phyloP scores from a whole-genome alignment of 1,139 yeast genomes.

The Hyphopichia fennica region DNA sequence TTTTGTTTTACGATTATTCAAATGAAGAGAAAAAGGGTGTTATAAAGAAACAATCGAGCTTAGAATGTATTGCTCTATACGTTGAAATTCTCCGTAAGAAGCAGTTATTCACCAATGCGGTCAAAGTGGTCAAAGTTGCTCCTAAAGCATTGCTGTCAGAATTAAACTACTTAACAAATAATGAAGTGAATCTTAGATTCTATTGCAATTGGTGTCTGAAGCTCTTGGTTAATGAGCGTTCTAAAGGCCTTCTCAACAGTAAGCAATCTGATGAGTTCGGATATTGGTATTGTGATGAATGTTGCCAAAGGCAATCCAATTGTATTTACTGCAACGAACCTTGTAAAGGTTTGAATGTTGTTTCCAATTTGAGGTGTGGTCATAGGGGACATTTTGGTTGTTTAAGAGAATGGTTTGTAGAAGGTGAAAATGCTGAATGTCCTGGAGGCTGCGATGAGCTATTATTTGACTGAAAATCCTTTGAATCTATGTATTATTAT shows the following conservation, averaged over 20 bases:
- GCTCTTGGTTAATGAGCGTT: slow-evolving; percentile 62
- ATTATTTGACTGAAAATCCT: not conserved
- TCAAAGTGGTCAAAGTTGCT: slow-evolving; percentile 53
- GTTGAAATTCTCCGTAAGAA: slow-evolving; percentile 56
- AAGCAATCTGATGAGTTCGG: slow-evolving; percentile 46
- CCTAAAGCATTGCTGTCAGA: slow-evolving; percentile 36
- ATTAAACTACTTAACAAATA: slow-evolving; percentile 47
- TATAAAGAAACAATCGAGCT: slow-evolving; percentile 24
- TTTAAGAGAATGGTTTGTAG: slow-evolving; percentile 73
- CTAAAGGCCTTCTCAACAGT: slow-evolving; percentile 46
- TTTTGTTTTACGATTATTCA: slow-evolving; percentile 50
- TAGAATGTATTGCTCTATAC: slow-evolving; percentile 61
- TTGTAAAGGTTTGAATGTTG: slow-evolving; percentile 68
- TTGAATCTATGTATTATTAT: not conserved
- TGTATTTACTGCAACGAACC: slow-evolving; percentile 86
- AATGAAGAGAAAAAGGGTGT: slow-evolving; percentile 15
- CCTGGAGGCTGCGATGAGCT: slow-evolving; percentile 68
- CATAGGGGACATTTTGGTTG: slow-evolving; percentile 88
- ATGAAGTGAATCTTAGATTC: slow-evolving; percentile 59
- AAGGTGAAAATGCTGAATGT: slow-evolving; percentile 64
- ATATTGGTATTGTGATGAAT: slow-evolving; percentile 82
- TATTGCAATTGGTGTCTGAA: slow-evolving; percentile 70
- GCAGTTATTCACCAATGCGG: slow-evolving; percentile 57
- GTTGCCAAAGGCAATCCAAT: slow-evolving; percentile 58
- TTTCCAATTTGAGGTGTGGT: slow-evolving; percentile 72